Percentiles rank a stretch among this genome's conserved stretches.
Evolutionary conservation across 2,329 filamentous ascomycete genomes (phyloP).

Genomic region (Aspergillus luchuensis): DNA sequence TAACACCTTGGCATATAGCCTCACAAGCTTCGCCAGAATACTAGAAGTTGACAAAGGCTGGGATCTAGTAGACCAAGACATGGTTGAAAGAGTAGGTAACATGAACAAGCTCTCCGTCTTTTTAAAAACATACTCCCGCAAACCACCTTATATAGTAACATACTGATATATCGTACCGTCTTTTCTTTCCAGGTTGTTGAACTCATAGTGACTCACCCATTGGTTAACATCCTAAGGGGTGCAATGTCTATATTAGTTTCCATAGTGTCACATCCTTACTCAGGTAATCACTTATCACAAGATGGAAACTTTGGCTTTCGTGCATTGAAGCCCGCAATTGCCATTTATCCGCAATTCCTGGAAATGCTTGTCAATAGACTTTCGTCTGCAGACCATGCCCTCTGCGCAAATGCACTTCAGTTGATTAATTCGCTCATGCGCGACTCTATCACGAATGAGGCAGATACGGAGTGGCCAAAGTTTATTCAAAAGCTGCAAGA

Average conservation of each 20-base stretch:
- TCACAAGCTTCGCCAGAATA: constrained; percentile 83
- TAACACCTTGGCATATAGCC: constrained; percentile 92
- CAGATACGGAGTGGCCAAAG: constrained; percentile 84
- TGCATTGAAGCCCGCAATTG: constrained; percentile 87
- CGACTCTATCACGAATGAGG: constrained; percentile 79
- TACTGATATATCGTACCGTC: constrained; percentile 4
- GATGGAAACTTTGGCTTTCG: constrained; percentile 80
- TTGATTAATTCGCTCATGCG: constrained; percentile 93
- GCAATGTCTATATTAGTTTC: constrained; percentile 96
- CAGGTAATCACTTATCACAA: constrained; percentile 52
- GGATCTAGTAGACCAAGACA: constrained; percentile 64
- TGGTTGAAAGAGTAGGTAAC: constrained; percentile 60
- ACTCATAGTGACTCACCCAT: constrained; percentile 88
- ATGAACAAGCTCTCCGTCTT: background rate
- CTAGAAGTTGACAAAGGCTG: constrained; percentile 98
- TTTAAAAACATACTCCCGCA: background rate
- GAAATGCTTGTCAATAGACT: constrained; percentile 90
- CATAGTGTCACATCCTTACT: constrained; percentile 81
- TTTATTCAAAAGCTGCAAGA: constrained; percentile 94
- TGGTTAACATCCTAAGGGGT: constrained; percentile 95
- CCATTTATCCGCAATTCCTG: constrained; percentile 89
- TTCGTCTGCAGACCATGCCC: constrained; percentile 88
- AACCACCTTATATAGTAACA: background rate
- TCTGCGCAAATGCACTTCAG: constrained; percentile 94
- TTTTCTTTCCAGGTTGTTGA: constrained; percentile 69